Base-by-base conservation (phyloP, 1,284 basidiomycete genomes). In the Psilocybe mexicana region DNA sequence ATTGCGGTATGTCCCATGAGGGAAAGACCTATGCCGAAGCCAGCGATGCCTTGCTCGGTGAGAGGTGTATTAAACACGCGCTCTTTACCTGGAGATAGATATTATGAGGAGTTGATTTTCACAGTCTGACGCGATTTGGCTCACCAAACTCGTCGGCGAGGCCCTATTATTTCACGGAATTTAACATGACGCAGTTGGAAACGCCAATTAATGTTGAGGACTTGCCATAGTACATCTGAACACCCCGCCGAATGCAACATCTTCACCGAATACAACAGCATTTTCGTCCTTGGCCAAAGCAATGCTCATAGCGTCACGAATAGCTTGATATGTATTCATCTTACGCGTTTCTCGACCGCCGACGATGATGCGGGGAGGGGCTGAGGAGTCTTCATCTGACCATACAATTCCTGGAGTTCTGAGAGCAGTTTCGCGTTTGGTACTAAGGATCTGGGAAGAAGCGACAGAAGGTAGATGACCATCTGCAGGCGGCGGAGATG, bases 41-140 rank as follows among this genome's bases (percentile, higher is more conserved):
- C 95, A 44, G 92, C 94, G 55, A 98, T 96, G 4, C 95, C 95
- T 73, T 98, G 94, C 69, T 96, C 94, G 0, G 93, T 95, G 54
- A 96, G 72, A 4, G 94, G 94, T 0, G 94, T 96, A 72, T 97
- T 96, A 75, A 97, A 96, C n/a, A 97, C 93, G 43, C 94, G 85
- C 73, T 95, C 93, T 50, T 87, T 84, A 38, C 94, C 92, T 94
- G 40, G 55, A 54, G 44, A 43, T 55, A 40, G 52, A 35, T 26
- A 14, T 58, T 55, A 55, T 58, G 26, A 14, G 4, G 3, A 40
- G 14, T 40, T 14, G 4, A 11, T 40, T 40, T n/a, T 40, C 38
- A 40, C 4, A 12, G 4, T 40, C 38, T 14, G 14, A 40, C 38
- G n/a, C 38, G n/a, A n/a, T 14, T n/a, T 40, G 6, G 18, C 72